Base-by-base conservation (phyloP, 2,329 filamentous ascomycete genomes). In the Lasiodiplodia sp. region DNA sequence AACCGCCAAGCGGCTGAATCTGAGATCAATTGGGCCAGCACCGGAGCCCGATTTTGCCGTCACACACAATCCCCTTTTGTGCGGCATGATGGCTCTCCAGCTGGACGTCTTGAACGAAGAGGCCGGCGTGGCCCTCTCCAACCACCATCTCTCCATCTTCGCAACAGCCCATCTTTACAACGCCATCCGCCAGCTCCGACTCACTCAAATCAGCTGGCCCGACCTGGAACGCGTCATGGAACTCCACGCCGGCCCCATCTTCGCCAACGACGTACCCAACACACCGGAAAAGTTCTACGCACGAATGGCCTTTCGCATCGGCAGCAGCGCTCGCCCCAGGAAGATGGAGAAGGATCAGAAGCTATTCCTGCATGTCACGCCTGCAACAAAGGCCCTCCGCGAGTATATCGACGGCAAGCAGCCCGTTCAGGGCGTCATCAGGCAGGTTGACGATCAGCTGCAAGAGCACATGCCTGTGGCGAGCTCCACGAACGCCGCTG, bases 221-320 rank as follows among this genome's bases (percentile, higher is more conserved):
- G 34, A 23, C 2, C 55, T 58, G 34, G 34, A 58, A 14, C n/a
- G 55, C 34, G 34, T 44, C 34, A 28, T 40, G n/a, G 37, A 21
- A 18, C 55, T 37, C 55, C 55, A 57, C 4, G 55, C 55, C 55
- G 31, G 31, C 55, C 55, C 55, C 31, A 21, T 57, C 18, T 57
- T 57, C 31, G 55, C 55, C 31, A 38, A 57, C 31, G 55, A 57
- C 31, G 55, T 57, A 4, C 55, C 55, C 55, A 11, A 57, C 11
- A 57, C 55, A 5, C 55, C 55, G 23, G 55, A 31, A 2, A 38
- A 31, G 2, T 34, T 57, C 23, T 8, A 40, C 31, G 55, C 55
- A 12, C 55, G 55, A 16, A 57, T 57, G 55, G 31, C 55, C 55
- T 57, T 57, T n/a, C 55, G 55, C 55, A 31, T 57, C 31, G 55